Percentiles rank a stretch among this genome's conserved stretches.
Evolutionary conservation across 805 yeast genomes (phyloP).

Genomic region (Candida berthetii): DNA sequence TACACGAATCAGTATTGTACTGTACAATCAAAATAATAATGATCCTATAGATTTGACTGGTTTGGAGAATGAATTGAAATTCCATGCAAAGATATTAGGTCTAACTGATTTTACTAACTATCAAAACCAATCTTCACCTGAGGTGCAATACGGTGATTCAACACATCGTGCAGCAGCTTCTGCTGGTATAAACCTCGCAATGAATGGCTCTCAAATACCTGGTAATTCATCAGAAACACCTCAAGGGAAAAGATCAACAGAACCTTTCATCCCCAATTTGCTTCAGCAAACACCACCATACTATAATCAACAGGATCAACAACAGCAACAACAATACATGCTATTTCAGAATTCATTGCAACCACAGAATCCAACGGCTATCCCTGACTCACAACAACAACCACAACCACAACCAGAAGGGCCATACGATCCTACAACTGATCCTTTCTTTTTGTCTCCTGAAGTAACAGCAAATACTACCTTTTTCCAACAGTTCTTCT

Average conservation of each 20-base stretch:
- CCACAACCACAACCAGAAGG: too few species aligned
- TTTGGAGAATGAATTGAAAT: constrained; percentile 7
- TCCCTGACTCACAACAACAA: too few species aligned
- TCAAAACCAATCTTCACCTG: too few species aligned
- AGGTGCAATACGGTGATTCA: neutral
- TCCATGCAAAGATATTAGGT: neutral
- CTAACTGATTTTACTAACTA: too few species aligned
- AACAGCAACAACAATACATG: neutral
- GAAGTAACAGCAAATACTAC: neutral
- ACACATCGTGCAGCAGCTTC: neutral
- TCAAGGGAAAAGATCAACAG: too few species aligned
- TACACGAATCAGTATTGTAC: constrained; percentile 13
- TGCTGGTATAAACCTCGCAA: neutral
- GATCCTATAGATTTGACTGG: constrained; percentile 3
- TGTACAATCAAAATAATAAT: constrained; percentile 8
- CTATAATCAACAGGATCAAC: neutral
- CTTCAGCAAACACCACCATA: neutral
- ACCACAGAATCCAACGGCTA: too few species aligned
- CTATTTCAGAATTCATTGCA: too few species aligned
- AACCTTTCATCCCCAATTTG: neutral
- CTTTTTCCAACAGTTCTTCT: neutral
- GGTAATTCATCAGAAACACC: too few species aligned
- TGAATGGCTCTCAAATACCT: too few species aligned
- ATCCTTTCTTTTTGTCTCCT: too few species aligned
- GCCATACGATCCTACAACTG: too few species aligned